Base-by-base conservation (phyloP, 495 filamentous ascomycete species). In the Hypoxylon fragiforme region DNA sequence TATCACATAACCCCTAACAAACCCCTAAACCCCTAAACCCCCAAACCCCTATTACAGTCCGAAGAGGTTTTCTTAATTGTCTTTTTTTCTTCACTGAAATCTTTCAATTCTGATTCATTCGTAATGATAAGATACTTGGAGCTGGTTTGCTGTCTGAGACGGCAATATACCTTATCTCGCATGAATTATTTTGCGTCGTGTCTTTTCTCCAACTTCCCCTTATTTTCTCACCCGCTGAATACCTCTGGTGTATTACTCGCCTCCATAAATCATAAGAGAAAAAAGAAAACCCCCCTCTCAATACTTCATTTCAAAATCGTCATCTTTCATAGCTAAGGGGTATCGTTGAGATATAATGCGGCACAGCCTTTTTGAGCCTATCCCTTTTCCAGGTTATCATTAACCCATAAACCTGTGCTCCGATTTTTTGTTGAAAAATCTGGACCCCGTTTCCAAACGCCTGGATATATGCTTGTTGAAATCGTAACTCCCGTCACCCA, bases 381-480 rank as follows among this genome's bases (percentile, higher is more conserved):
- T 52, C 45, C 60, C 57, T 62, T 63, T 60, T 59, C 43, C 50
- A 44, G 55, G 51, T 37, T 15, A 50, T 48, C 54, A 48, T 49
- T 50, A 47, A 60, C 56, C 50, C 63, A 44, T 47, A 48, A 60
- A 66, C 47, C 59, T 55, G 41, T 66, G 44, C 48, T 57, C 51
- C 53, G 63, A 64, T 51, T 60, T 62, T 66, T 68, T 66, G 60
- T 64, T 68, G 60, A 64, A 66, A 66, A 66, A 62, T 56, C 51
- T 60, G 41, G 56, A 52, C 50, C 45, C 60, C 50, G 50, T 60
- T 57, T 59, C 56, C 60, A 60, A 66, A 68, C 63, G 63, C 63
- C 63, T 62, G 52, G 45, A 37, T 50, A 36, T 56, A 67, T 67
- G 65, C 65, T 65, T 68, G 60, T 68, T 68, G 65, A 65, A 68